A percentile compares a stretch with the other conserved stretches of the same genome.
phyloP scores from a whole-genome alignment of 768 basidiomycete genomes.

The Boletus sp. region DNA sequence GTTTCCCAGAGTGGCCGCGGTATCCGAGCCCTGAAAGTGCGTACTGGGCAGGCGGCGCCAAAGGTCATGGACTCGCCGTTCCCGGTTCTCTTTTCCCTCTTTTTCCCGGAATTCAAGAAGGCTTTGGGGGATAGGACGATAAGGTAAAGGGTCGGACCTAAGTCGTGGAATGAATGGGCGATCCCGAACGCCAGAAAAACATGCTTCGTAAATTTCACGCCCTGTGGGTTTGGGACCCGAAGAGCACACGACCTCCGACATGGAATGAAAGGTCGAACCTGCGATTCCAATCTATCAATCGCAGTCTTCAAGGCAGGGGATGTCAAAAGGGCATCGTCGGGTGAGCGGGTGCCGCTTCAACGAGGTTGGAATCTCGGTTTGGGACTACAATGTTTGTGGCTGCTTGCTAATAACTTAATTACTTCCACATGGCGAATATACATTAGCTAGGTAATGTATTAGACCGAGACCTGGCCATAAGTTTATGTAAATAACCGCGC shows the following conservation, averaged over 20 bases:
- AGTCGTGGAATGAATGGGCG: slow-evolving; percentile 59
- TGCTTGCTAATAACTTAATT: slow-evolving; percentile 29
- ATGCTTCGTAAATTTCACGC: slow-evolving; percentile 54
- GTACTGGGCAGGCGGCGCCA: slow-evolving; percentile 57
- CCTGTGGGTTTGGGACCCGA: slow-evolving; percentile 34
- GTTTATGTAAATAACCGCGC: slow-evolving; percentile 31
- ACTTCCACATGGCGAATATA: slow-evolving; percentile 20
- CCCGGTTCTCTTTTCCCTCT: slow-evolving; percentile 64
- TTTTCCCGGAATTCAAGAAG: slow-evolving; percentile 61
- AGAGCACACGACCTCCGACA: slow-evolving; percentile 25
- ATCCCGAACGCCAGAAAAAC: slow-evolving; percentile 50
- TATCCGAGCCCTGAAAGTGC: slow-evolving; percentile 24
- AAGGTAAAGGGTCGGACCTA: slow-evolving; percentile 49
- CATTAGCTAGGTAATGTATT: slow-evolving; percentile 9
- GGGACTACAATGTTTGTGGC: slow-evolving; percentile 28
- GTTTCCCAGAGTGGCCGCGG: slow-evolving; percentile 18
- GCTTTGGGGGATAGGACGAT: slow-evolving; percentile 43
- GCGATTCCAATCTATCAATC: slow-evolving; percentile 17
- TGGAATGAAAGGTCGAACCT: slow-evolving; percentile 22
- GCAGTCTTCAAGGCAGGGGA: slow-evolving; percentile 7
- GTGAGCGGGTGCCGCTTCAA: slow-evolving; percentile 12
- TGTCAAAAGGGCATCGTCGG: slow-evolving; percentile 31
- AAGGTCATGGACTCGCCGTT: slow-evolving; percentile 56
- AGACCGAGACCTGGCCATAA: slow-evolving; percentile 16
- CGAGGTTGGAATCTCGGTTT: slow-evolving; percentile 14